Base-by-base conservation (phyloP, 2,329 filamentous ascomycete genomes). In the Trichoderma citrinoviride region DNA sequence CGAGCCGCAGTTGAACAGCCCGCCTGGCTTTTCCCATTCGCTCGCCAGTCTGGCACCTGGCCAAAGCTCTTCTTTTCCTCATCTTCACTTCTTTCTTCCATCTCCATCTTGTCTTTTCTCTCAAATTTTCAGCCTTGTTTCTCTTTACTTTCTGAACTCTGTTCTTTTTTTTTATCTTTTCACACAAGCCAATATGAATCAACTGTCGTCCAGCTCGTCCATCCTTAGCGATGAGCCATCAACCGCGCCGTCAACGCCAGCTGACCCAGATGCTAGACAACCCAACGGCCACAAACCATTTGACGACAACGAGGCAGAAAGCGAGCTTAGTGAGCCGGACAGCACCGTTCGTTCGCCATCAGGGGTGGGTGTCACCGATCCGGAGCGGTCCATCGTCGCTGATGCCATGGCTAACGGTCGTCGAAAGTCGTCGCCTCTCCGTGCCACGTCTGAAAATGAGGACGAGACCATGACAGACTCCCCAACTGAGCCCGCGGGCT, bases 371-470 rank as follows among this genome's bases (percentile, higher is more conserved):
- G 67, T 77, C 46, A 73, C 77, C 68, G 74, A 79, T 23, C 78
- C 81, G 2, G 79, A 82, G 62, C 83, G 85, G 69, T 82, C 85
- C 70, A 85, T 85, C 54, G 76, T 85, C 7, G 83, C 85, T 7
- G 79, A 79, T 17, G 79, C 77, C 12, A 78, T 79, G 61, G 72
- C 75, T 37, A 80, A 82, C 67, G 76, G 72, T 6, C 65, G 70
- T 10, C 71, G 70, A 54, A 80, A 78, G 66, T 71, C 73, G 1
- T 79, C 78, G 5, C 76, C 77, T 7, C 68, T 70, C 40, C 75
- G 68, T 23, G 70, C 70, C 25, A 68, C 70, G 7, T 78, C 78
- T 5, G 70, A 70, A 8, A 70, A 74, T 4, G 81, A 81, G 37
- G 82, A 84, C 68, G 74, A 77, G 23, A 75, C 73, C 8, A 82